Conservation (phyloP, 148 eudicot species). For the Drosera capensis region DNA sequence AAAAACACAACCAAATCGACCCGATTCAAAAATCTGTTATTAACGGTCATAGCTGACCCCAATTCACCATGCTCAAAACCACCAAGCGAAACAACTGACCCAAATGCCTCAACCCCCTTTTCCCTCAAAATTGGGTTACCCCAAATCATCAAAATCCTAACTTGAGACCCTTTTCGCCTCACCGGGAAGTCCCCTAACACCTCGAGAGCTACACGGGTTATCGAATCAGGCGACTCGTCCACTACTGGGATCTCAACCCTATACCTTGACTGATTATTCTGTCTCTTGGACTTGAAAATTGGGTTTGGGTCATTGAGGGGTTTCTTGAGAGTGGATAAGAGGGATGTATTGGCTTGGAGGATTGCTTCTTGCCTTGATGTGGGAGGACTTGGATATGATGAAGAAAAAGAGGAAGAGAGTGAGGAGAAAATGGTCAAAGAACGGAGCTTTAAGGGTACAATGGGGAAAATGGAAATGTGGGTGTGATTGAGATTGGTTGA, state of each 20-base stretch:
- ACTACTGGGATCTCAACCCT: slow-evolving; percentile 64
- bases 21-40: slow-evolving; percentile 35
- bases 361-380: slow-evolving; percentile 67
- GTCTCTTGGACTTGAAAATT: slow-evolving; percentile 50
- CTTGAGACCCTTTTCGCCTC: slow-evolving; percentile 32
- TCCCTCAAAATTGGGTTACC: slow-evolving; percentile 24
- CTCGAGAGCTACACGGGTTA: slow-evolving; percentile 41
- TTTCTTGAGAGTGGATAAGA: slow-evolving; percentile 51
- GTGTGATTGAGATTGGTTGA: background rate
- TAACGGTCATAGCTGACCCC: slow-evolving; percentile 20
- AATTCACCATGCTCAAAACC: slow-evolving; percentile 40
- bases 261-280: slow-evolving; percentile 66
- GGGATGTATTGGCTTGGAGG: slow-evolving; percentile 62
- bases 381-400: slow-evolving; percentile 42
- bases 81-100: too few species aligned
- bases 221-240: slow-evolving; percentile 54
- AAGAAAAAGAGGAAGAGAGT: slow-evolving; percentile 30
- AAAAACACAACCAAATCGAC: slow-evolving; percentile 68
- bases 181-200: slow-evolving; percentile 37
- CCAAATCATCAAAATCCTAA: slow-evolving; percentile 39
- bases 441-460: slow-evolving; percentile 1
- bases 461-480: slow-evolving; percentile 3
- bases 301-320: slow-evolving; percentile 66
- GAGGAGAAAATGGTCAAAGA: slow-evolving; percentile 6
- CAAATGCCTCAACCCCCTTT: slow-evolving; percentile 23